These are phyloP conservation scores for Hyaloscypha variabilis DNA, from an alignment of 495 filamentous ascomycete species.

Conservation along the genomic window DNA sequence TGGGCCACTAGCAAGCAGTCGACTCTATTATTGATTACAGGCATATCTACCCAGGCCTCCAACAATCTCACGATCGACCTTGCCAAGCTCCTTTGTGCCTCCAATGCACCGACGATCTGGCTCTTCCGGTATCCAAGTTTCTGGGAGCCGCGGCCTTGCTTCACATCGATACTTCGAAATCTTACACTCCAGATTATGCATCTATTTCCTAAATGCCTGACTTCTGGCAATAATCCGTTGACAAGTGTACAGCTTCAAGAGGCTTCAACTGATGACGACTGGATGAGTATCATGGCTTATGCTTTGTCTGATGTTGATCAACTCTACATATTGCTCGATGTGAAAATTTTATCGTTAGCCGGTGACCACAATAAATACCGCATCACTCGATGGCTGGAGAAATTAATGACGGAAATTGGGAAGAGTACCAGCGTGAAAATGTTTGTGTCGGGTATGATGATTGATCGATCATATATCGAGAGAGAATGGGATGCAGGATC, in stretches of 20 bases:
- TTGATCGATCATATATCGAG: slow-evolving; percentile 68
- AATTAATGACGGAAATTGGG: neutral
- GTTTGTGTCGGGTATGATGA: slow-evolving; percentile 71
- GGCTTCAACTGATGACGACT: slow-evolving; percentile 11
- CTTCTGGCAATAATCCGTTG: neutral
- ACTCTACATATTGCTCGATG: slow-evolving; percentile 83
- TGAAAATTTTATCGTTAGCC: slow-evolving; percentile 68
- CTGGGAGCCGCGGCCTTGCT: neutral
- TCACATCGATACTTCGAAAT: neutral
- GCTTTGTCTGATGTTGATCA: neutral
- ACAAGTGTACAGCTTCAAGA: neutral
- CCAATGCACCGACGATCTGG: slow-evolving; percentile 3
- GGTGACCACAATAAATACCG: neutral
- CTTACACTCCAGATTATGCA: slow-evolving; percentile 10
- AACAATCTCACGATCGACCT: slow-evolving; percentile 5
- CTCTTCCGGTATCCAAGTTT: slow-evolving; percentile 5
- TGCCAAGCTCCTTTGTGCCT: neutral
- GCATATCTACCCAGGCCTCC: no score
- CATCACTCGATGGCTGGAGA: neutral
- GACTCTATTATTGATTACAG: no score
- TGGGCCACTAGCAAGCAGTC: no score
- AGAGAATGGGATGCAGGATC: slow-evolving; percentile 6
- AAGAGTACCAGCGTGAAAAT: slow-evolving; percentile 6
- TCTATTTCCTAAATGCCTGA: neutral
- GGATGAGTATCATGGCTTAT: slow-evolving; percentile 1